Conservation (phyloP, 179 eudicot genomes). For the Nepenthes alata region DNA sequence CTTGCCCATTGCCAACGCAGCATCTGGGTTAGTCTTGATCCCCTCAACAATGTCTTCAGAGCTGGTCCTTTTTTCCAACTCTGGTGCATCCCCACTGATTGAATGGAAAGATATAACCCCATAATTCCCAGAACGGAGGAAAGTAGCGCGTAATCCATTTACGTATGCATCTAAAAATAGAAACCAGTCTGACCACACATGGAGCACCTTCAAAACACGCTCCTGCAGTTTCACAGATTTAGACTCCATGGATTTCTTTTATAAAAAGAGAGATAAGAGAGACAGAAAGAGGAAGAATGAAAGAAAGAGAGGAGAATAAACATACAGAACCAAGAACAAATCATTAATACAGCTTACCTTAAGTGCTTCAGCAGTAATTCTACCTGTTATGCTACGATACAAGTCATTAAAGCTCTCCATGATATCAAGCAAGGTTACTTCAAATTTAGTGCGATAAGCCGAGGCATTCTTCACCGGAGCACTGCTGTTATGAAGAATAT, state of each 20-base stretch:
- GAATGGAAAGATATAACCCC: conserved; percentile 87
- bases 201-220: conserved; percentile 91
- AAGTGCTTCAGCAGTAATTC: conserved; percentile 96
- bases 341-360: conserved; percentile 37
- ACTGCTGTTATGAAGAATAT: conserved; percentile 92
- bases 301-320: not conserved
- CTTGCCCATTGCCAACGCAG: conserved; percentile 88
- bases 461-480: conserved; percentile 98
- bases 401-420: conserved; percentile 93
- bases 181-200: conserved; percentile 99
- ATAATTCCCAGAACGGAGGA: conserved; percentile 69
- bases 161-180: conserved; percentile 91
- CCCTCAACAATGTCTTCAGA: conserved; percentile 31
- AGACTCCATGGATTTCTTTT: not conserved
- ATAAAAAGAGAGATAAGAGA: conserved; percentile 5
- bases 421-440: conserved; percentile 74
- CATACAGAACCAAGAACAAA: not conserved
- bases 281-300: conserved; percentile 3
- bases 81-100: conserved; percentile 73
- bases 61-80: conserved; percentile 46
- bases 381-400: conserved; percentile 78
- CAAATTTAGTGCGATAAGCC: conserved; percentile 96
- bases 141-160: conserved; percentile 86
- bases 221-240: conserved; percentile 34
- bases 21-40: conserved; percentile 60